phyloP scores from a whole-genome alignment of 768 basidiomycete genomes.

The Amanita rimosa region DNA sequence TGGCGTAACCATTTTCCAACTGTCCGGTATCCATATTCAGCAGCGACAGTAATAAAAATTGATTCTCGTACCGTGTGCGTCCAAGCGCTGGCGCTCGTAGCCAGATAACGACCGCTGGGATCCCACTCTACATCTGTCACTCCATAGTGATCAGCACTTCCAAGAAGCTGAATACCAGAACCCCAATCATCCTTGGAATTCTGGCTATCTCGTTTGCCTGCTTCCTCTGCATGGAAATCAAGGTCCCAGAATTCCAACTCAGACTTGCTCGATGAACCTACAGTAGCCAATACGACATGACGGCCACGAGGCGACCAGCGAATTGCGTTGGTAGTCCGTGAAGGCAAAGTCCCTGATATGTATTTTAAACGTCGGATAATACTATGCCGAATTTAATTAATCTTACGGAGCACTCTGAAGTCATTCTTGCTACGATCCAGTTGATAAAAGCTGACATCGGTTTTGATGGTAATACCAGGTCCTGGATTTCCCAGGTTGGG shows the following conservation, averaged over 20 bases:
- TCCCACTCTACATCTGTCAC: constrained; percentile 99
- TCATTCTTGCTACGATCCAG: constrained; percentile 88
- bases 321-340: constrained; percentile 85
- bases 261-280: constrained; percentile 90
- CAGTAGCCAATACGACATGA: constrained; percentile 91
- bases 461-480: constrained; percentile 91
- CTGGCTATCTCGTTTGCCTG: constrained; percentile 38
- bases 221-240: constrained; percentile 70
- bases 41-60: constrained; percentile 2
- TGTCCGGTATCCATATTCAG: constrained; percentile 19
- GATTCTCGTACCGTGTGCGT: constrained; percentile 65
- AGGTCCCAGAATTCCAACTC: constrained; percentile 99
- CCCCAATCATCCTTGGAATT: constrained; percentile 68
- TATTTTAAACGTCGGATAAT: not conserved
- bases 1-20: constrained; percentile 93
- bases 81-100: constrained; percentile 93
- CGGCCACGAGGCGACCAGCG: constrained; percentile 96
- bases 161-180: constrained; percentile 74
- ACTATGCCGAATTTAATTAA: not conserved
- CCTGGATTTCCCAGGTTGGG: constrained; percentile 86
- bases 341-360: constrained; percentile 55
- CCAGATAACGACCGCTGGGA: constrained; percentile 87
- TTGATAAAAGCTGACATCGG: constrained; percentile 93
- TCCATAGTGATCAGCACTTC: constrained; percentile 89
- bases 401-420: constrained; percentile 80